phyloP scores from a whole-genome alignment of 2,329 filamentous ascomycete species.

The Setomelanomma holmii region DNA sequence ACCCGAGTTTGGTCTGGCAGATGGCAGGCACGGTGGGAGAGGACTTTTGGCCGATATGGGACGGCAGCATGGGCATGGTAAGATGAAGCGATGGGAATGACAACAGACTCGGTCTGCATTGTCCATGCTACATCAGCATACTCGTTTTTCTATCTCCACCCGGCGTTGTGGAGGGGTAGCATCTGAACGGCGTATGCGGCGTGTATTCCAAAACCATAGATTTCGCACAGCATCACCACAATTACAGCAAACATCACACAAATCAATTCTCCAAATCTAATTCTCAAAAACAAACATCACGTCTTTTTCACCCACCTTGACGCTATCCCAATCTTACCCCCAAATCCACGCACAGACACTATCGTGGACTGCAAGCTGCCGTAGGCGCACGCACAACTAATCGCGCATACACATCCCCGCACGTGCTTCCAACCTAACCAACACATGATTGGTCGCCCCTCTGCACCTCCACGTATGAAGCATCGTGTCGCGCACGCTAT shows the following conservation, averaged over 20 bases:
- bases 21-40: slow-evolving; percentile 12
- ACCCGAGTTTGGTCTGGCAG: slow-evolving; percentile 41
- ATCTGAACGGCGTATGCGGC: not conserved
- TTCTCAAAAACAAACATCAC: not conserved
- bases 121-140: too few species aligned
- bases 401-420: slow-evolving; percentile 11
- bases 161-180: not conserved
- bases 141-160: too few species aligned
- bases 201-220: not conserved
- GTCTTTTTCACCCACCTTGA: not conserved
- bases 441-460: slow-evolving; percentile 14
- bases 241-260: too few species aligned
- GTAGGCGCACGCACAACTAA: slow-evolving; percentile 14
- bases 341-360: slow-evolving; percentile 1
- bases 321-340: not conserved
- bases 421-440: slow-evolving; percentile 3
- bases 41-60: slow-evolving; percentile 27
- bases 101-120: too few species aligned
- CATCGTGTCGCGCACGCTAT: slow-evolving; percentile 3
- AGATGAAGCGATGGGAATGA: not conserved
- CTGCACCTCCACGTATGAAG: slow-evolving; percentile 8
- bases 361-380: too few species aligned
- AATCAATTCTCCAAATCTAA: not conserved
- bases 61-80: slow-evolving; percentile 6
- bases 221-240: too few species aligned